phyloP scores from a whole-genome alignment of 2,329 filamentous ascomycete species.

The Fusarium sp. region DNA sequence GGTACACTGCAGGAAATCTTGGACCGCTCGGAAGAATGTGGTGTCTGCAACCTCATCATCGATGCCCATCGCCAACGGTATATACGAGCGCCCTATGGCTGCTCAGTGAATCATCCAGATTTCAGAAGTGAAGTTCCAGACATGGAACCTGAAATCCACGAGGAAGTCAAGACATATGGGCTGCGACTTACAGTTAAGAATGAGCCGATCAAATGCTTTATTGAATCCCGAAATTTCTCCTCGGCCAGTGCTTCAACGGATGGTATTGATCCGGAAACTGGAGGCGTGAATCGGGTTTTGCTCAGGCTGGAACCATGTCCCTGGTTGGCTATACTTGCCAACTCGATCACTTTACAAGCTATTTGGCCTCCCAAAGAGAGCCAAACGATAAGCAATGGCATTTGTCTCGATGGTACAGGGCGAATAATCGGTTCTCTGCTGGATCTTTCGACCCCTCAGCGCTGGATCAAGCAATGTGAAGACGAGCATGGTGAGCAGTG shows the following conservation, averaged over 20 bases:
- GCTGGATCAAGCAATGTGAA: constrained; percentile 25
- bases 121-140: neutral
- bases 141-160: neutral
- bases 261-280: neutral
- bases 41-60: constrained; percentile 6
- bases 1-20: constrained; percentile 10
- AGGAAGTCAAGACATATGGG: constrained; percentile 4
- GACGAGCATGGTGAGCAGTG: constrained; percentile 3
- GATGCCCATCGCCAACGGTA: constrained; percentile 13
- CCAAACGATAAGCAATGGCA: rapidly evolving
- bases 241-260: neutral
- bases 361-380: neutral
- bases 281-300: neutral
- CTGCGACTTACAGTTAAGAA: neutral
- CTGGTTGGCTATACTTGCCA: neutral
- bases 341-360: neutral
- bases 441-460: neutral
- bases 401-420: neutral
- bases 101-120: neutral
- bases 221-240: neutral
- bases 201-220: neutral
- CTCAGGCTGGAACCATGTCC: constrained; percentile 8
- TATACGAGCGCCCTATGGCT: neutral
- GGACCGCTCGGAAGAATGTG: neutral
- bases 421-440: neutral